A percentile compares a stretch with the other conserved stretches of the same genome.
Conservation (phyloP, 768 basidiomycete species). For the Leccinum variicolor region DNA sequence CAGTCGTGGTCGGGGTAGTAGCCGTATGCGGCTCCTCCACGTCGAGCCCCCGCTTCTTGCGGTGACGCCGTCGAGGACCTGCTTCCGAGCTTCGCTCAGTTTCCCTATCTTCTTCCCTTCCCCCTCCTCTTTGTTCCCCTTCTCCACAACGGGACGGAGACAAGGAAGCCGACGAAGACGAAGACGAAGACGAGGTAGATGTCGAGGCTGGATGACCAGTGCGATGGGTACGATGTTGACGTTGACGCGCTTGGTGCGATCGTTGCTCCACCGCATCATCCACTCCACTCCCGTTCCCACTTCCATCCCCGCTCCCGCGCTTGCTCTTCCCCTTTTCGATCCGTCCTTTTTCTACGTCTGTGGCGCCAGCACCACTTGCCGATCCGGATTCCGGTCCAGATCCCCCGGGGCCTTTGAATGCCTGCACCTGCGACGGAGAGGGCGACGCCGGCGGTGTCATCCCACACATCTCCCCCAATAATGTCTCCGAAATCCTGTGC, state of each 20-base stretch:
- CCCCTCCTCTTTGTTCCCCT: conserved; percentile 5
- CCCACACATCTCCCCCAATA: conserved; percentile 27
- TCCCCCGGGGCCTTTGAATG: too few relatives aligned
- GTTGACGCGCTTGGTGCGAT: neutral
- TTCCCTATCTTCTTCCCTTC: neutral
- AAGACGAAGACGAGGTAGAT: conserved; percentile 17
- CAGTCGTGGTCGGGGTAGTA: neutral
- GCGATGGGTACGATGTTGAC: neutral
- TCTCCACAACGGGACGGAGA: conserved; percentile 11
- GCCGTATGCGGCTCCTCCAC: neutral
- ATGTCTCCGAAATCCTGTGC: conserved; percentile 22
- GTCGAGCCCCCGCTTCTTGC: conserved; percentile 21
- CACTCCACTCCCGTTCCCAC: neutral
- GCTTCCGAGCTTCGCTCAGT: conserved; percentile 5
- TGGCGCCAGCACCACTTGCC: too few relatives aligned
- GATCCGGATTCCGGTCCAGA: neutral
- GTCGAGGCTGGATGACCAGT: neutral
- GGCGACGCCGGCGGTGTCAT: conserved; percentile 16
- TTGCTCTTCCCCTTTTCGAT: conserved; percentile 17
- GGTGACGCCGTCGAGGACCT: conserved; percentile 2
- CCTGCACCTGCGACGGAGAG: neutral
- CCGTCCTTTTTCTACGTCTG: neutral
- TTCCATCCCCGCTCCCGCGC: neutral
- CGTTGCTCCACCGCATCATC: neutral
- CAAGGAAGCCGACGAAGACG: conserved; percentile 1